Percentiles rank a stretch among this genome's conserved stretches.
phyloP scores from a whole-genome alignment of 2,329 filamentous ascomycete species.

The Didymella sp. region DNA sequence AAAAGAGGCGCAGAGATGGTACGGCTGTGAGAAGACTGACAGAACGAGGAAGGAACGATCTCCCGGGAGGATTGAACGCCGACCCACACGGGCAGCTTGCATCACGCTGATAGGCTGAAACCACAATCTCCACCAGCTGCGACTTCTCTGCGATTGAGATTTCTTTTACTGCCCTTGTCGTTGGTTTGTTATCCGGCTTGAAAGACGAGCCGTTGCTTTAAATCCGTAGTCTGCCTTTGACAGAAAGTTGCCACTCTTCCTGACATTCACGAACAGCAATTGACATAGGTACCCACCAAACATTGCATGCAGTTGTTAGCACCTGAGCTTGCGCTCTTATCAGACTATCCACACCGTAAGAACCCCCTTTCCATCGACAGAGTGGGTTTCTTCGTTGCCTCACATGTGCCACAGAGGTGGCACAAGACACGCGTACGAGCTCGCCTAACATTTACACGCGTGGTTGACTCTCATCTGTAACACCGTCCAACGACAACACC shows the following conservation, averaged over 20 bases:
- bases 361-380: not conserved
- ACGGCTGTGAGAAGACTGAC: not conserved
- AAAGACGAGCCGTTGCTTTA: not conserved
- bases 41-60: not conserved
- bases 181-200: not conserved
- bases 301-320: not conserved
- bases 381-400: not conserved
- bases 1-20: not conserved
- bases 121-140: not conserved
- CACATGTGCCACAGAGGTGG: slow-evolving; percentile 2
- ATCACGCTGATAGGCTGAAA: not conserved
- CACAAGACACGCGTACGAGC: slow-evolving; percentile 6
- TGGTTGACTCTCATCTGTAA: slow-evolving; percentile 9
- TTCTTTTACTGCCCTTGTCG: not conserved
- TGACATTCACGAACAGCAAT: not conserved
- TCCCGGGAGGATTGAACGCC: slow-evolving; percentile 2
- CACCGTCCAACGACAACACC: not conserved
- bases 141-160: not conserved
- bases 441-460: slow-evolving; percentile 1
- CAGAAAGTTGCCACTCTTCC: not conserved
- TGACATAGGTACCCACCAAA: not conserved
- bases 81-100: not conserved
- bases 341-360: not conserved
- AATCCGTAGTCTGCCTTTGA: not conserved
- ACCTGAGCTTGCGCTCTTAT: not conserved